Evolutionary conservation across 805 yeast genomes (phyloP), one percentile per base, ranked within the genome.

Genomic region (Wickerhamiella shivajii): DNA sequence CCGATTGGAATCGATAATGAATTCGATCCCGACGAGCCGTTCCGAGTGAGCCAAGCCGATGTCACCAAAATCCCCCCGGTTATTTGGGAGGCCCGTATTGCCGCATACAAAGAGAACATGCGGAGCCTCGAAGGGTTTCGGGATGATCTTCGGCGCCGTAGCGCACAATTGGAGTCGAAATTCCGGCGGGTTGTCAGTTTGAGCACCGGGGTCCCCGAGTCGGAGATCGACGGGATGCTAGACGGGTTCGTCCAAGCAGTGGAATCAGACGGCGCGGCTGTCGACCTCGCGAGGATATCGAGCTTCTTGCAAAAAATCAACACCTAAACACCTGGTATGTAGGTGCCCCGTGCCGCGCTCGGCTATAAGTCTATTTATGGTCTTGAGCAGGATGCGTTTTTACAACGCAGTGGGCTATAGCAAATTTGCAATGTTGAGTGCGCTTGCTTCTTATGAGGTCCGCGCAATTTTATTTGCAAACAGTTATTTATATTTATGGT

Each of bases 21-120:
- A 37, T 76, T 72, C 46, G 87, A 78, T 53, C 87, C 93, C 0
- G 96, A 85, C 55, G 87, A 80, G 49, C 94, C 95, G n/a, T 87
- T 81, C 55, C 66, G 77, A 31, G 67, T 81, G 8, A 27, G 31
- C 13, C 21, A 28, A 4, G 29, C 28, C n/a, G 35, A 29, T 19
- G 30, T 31, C 22, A 27, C 20, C n/a, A 12, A 22, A 15, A 27
- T 43, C 13, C 51, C 51, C 11, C 45, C 49, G 11, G 45, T 36
- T n/a, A 34, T 46, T 12, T 40, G 46, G 12, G 66, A 70, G 38
- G 95, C 96, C 0, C 62, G 96, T 26, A 70, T 87, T 26, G 65
- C 67, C 29, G 93, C 95, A 2, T 87, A 87, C 56, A 64, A 67
- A 38, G 67, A 69, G 43, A 79, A 87, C 48, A 79, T 79, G 46